A percentile compares a stretch with the other conserved stretches of the same genome.
Conservation (phyloP, 192 early-diverging fungal genomes). For the Coemansia sp. region DNA sequence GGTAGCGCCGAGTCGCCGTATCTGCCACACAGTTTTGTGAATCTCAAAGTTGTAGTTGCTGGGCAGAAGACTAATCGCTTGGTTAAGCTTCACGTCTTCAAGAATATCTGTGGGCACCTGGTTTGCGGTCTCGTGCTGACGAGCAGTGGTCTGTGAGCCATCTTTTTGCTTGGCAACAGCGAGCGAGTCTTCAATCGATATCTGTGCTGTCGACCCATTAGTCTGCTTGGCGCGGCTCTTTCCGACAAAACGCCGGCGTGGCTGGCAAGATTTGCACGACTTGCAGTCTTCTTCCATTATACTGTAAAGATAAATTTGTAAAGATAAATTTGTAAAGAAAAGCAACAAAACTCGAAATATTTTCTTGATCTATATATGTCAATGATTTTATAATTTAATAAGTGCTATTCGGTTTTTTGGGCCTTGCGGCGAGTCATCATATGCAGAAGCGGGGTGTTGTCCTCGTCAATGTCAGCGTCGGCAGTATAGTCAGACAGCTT, state of each 20-base stretch:
- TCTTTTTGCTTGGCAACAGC: slow-evolving; percentile 25
- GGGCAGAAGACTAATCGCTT: slow-evolving; percentile 82
- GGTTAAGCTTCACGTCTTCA: slow-evolving; percentile 74
- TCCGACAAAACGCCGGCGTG: slow-evolving; percentile 49
- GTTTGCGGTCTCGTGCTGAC: slow-evolving; percentile 49
- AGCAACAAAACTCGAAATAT: no score
- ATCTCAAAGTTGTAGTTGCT: slow-evolving; percentile 99
- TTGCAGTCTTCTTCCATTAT: slow-evolving; percentile 6
- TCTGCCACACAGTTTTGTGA: slow-evolving; percentile 92
- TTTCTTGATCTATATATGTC: no score
- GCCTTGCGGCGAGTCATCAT: slow-evolving; percentile 10
- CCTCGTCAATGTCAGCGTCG: slow-evolving; percentile 28
- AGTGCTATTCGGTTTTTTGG: slow-evolving; percentile 11
- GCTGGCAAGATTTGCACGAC: slow-evolving; percentile 38
- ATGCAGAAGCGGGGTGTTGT: slow-evolving; percentile 45
- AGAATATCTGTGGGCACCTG: slow-evolving; percentile 86
- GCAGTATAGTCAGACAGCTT: slow-evolving; percentile 30
- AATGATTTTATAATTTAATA: not conserved
- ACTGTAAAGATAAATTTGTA: not conserved
- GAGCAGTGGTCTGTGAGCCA: not conserved
- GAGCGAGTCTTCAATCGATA: slow-evolving; percentile 49
- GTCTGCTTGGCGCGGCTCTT: slow-evolving; percentile 18
- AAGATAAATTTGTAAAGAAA: not conserved
- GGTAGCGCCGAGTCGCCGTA: slow-evolving; percentile 68
- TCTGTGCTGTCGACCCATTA: slow-evolving; percentile 5